Percentiles rank a stretch among this genome's conserved stretches.
phyloP scores from a whole-genome alignment of 169 alveolate species.

The Plasmodium gallinaceum region DNA sequence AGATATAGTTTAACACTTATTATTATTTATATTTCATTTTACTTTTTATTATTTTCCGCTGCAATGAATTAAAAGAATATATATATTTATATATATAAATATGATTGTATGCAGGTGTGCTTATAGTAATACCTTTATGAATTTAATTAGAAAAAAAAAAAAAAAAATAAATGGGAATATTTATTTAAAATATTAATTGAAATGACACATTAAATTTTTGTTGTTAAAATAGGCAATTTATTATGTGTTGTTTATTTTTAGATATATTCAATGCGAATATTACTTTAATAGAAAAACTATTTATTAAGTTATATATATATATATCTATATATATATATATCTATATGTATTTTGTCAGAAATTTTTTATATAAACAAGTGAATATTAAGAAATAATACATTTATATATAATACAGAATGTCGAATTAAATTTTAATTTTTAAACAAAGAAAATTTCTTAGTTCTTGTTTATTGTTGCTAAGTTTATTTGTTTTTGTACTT shows the following conservation, averaged over 20 bases:
- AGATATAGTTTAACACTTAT: neutral
- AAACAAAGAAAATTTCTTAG: constrained; percentile 1
- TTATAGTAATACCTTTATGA: neutral
- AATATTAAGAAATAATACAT: neutral
- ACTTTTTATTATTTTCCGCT: neutral
- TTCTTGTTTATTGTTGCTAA: constrained; percentile 7
- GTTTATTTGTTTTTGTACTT: constrained; percentile 12
- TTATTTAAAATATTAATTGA: neutral
- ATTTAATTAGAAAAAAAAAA: neutral
- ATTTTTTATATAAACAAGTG: neutral
- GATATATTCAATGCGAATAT: neutral
- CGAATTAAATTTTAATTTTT: constrained; percentile 23
- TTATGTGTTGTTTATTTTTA: neutral
- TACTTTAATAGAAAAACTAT: neutral
- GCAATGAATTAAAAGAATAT: neutral
- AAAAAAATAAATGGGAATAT: neutral
- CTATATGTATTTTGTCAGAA: neutral
- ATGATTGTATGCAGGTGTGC: neutral
- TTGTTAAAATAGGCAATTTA: constrained; percentile 5
- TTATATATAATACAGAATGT: constrained; percentile 9
- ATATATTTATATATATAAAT: neutral
- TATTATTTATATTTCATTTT: neutral
- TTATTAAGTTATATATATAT: neutral
- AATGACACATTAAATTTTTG: neutral
- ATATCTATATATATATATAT: neutral